A percentile compares a stretch with the other conserved stretches of the same genome.
Conservation (phyloP, 192 early-diverging fungal genomes). For the Neocallimastix lanati region DNA sequence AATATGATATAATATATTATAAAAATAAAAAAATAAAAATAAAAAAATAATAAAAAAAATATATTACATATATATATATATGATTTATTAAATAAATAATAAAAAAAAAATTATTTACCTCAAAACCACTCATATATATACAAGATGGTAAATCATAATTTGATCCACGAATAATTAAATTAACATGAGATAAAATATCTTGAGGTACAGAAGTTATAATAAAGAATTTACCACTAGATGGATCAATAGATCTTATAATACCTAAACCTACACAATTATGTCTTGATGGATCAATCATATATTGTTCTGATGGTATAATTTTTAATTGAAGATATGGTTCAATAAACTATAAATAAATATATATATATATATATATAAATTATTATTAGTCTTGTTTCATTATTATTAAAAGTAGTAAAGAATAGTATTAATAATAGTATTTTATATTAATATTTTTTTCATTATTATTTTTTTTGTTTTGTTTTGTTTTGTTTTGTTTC, state of each 20-base stretch:
- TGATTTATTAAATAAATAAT: too few species aligned
- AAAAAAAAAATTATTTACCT: neutral
- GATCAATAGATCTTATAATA: slow-evolving; percentile 47
- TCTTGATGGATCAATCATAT: neutral
- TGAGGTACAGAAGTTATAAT: slow-evolving; percentile 30
- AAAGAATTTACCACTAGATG: slow-evolving; percentile 22
- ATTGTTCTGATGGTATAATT: neutral
- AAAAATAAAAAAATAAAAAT: too few species aligned
- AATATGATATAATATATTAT: too few species aligned
- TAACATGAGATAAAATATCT: slow-evolving; percentile 12
- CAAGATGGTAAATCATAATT: slow-evolving; percentile 1
- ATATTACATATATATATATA: too few species aligned
- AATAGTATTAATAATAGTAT: too few species aligned
- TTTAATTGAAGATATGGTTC: neutral
- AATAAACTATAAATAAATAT: neutral
- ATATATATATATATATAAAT: too few species aligned
- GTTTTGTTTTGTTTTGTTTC: too few species aligned
- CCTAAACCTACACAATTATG: slow-evolving; percentile 32
- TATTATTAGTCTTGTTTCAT: too few species aligned
- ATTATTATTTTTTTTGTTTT: too few species aligned
- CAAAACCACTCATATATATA: neutral
- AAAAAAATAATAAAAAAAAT: too few species aligned
- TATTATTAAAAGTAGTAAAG: too few species aligned
- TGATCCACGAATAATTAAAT: slow-evolving; percentile 26
- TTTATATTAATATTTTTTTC: too few species aligned